A percentile compares a stretch with the other conserved stretches of the same genome.
These are phyloP conservation scores for Calonectria multiphialidica DNA, from an alignment of 2,329 filamentous ascomycete species.

Conservation along the genomic window DNA sequence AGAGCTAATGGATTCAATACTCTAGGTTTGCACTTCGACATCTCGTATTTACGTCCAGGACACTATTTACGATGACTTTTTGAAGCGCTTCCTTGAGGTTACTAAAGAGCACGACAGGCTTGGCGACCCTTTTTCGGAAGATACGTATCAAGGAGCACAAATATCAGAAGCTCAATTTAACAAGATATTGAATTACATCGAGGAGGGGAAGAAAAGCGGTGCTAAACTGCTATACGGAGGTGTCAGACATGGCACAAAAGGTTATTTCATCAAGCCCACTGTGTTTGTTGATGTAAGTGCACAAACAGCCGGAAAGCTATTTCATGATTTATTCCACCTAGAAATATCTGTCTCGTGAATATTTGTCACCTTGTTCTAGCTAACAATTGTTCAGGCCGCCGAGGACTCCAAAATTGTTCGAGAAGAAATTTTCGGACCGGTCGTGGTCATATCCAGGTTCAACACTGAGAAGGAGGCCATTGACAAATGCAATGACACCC, in stretches of 20 bases:
- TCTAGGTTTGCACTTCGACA: conserved; percentile 68
- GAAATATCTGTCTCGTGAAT: conserved; percentile 33
- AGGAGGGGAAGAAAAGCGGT: conserved; percentile 72
- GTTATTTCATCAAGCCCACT: conserved; percentile 44
- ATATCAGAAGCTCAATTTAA: conserved; percentile 74
- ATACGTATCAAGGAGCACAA: conserved; percentile 75
- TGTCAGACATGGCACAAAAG: conserved; percentile 36
- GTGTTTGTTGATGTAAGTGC: conserved; percentile 44
- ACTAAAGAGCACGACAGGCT: conserved; percentile 64
- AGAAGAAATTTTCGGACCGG: conserved; percentile 48
- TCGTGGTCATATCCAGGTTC: conserved; percentile 43
- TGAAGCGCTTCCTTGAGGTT: conserved; percentile 64
- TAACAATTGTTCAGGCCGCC: conserved; percentile 27
- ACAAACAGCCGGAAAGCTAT: too few species aligned
- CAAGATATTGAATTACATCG: conserved; percentile 73
- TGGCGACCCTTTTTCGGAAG: conserved; percentile 72
- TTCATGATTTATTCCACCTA: neutral
- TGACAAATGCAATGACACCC: conserved; percentile 53
- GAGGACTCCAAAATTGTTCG: conserved; percentile 44
- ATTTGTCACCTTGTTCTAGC: neutral
- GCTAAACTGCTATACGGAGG: conserved; percentile 63
- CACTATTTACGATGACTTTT: conserved; percentile 67
- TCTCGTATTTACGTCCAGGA: conserved; percentile 72
- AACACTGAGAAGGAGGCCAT: conserved; percentile 40
- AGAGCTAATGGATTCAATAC: neutral